phyloP scores from a whole-genome alignment of 352 stramenopile genomes.

The Pythium phragmitis region DNA sequence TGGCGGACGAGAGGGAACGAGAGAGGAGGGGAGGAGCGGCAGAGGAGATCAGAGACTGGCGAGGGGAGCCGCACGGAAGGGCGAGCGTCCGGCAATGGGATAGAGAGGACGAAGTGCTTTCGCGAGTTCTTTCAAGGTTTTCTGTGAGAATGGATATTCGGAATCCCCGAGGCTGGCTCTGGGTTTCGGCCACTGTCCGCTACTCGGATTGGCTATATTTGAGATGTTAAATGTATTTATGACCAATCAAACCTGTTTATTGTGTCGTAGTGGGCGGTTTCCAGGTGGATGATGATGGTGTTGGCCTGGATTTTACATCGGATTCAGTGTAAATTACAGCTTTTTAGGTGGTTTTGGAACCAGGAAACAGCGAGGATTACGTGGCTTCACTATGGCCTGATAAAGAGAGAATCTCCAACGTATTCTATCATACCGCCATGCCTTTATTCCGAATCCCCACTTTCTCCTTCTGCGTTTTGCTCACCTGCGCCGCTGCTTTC shows the following conservation, averaged over 20 bases:
- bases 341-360: neutral
- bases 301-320: neutral
- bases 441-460: neutral
- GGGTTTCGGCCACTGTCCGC: neutral
- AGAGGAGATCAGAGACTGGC: neutral
- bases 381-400: neutral
- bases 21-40: neutral
- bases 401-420: neutral
- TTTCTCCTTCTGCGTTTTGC: neutral
- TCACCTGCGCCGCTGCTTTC: neutral
- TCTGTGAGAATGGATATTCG: neutral
- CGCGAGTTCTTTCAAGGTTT: neutral
- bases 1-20: slow-evolving; percentile 16
- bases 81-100: neutral
- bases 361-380: neutral
- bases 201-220: neutral
- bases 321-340: neutral
- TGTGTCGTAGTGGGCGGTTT: too few relatives aligned
- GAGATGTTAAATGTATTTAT: neutral
- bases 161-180: neutral
- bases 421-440: neutral
- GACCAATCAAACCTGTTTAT: neutral
- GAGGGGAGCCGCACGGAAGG: neutral
- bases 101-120: neutral
- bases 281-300: too few relatives aligned